Evolutionary conservation across 2,329 filamentous ascomycete genomes (phyloP).

Genomic region (Basipetospora sp.): DNA sequence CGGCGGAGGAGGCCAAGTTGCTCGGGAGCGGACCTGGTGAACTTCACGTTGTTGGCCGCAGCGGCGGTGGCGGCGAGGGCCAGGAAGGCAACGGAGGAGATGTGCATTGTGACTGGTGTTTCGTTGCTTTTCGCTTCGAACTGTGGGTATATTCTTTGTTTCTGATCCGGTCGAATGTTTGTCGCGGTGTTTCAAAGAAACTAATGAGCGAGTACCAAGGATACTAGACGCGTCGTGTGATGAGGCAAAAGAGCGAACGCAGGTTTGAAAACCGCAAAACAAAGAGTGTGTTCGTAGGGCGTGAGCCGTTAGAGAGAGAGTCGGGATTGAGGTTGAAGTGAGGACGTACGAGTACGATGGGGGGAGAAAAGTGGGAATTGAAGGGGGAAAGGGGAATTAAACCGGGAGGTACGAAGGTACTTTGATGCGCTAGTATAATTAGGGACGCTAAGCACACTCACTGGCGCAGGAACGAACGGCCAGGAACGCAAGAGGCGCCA

Average conservation of each 20-base stretch:
- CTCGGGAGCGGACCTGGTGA: slow-evolving; percentile 20
- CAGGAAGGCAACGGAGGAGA: slow-evolving; percentile 15
- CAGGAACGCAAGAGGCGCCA: too few relatives aligned
- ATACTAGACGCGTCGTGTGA: not conserved
- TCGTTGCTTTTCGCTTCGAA: not conserved
- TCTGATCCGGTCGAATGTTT: not conserved
- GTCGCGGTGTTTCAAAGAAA: not conserved
- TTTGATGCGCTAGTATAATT: too few relatives aligned
- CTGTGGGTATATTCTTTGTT: not conserved
- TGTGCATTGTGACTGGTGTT: slow-evolving; percentile 1
- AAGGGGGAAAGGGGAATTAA: too few relatives aligned
- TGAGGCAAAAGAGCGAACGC: slow-evolving; percentile 6
- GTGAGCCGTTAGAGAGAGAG: too few relatives aligned
- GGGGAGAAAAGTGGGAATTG: too few relatives aligned
- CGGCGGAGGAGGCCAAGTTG: slow-evolving; percentile 29
- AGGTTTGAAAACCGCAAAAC: slow-evolving; percentile 4
- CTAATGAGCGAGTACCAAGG: not conserved
- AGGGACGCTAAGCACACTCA: too few relatives aligned
- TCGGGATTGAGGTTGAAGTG: too few relatives aligned
- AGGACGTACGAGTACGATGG: too few relatives aligned
- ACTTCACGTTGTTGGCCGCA: slow-evolving; percentile 9
- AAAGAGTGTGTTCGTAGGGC: too few relatives aligned
- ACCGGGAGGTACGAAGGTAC: too few relatives aligned
- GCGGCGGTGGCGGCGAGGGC: slow-evolving; percentile 20
- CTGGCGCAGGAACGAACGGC: too few relatives aligned